These are phyloP conservation scores for Cladosporium sp. DNA, from an alignment of 2,329 filamentous ascomycete species.

Conservation along the genomic window DNA sequence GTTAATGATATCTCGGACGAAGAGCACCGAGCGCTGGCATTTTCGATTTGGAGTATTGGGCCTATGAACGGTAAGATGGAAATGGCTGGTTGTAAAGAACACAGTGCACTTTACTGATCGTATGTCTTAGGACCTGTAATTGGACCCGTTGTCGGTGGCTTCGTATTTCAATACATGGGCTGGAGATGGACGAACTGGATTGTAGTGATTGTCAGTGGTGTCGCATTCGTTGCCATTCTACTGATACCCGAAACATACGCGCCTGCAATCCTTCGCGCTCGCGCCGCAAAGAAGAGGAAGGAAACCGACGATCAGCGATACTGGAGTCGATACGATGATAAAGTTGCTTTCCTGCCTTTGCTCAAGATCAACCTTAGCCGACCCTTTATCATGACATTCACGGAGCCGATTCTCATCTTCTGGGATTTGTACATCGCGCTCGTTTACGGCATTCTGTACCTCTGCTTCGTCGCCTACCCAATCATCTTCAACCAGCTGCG, in stretches of 20 bases:
- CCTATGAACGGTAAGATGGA: constrained; percentile 67
- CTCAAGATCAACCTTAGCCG: constrained; percentile 74
- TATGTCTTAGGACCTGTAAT: constrained; percentile 38
- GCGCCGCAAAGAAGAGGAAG: constrained; percentile 63
- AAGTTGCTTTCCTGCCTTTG: constrained; percentile 62
- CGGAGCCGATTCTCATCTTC: constrained; percentile 77
- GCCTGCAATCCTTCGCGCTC: constrained; percentile 67
- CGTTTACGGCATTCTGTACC: constrained; percentile 82
- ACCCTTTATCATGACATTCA: constrained; percentile 74
- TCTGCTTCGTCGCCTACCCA: constrained; percentile 89
- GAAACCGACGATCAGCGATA: constrained; percentile 70
- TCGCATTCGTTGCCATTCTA: constrained; percentile 59
- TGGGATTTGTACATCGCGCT: constrained; percentile 72
- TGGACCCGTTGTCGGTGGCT: constrained; percentile 76
- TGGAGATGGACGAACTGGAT: constrained; percentile 71
- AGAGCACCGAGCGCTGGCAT: constrained; percentile 76
- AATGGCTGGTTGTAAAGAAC: background rate
- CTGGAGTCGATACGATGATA: constrained; percentile 80
- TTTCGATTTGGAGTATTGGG: constrained; percentile 80
- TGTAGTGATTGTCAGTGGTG: constrained; percentile 68
- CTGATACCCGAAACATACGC: constrained; percentile 74
- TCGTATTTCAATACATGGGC: constrained; percentile 72
- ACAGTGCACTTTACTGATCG: background rate
- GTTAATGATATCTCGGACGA: constrained; percentile 81
- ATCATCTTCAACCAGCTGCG: constrained; percentile 75